Percentiles rank a stretch among this genome's conserved stretches.
Conservation (phyloP, 2,329 filamentous ascomycete genomes). For the Colletotrichum shisoi region DNA sequence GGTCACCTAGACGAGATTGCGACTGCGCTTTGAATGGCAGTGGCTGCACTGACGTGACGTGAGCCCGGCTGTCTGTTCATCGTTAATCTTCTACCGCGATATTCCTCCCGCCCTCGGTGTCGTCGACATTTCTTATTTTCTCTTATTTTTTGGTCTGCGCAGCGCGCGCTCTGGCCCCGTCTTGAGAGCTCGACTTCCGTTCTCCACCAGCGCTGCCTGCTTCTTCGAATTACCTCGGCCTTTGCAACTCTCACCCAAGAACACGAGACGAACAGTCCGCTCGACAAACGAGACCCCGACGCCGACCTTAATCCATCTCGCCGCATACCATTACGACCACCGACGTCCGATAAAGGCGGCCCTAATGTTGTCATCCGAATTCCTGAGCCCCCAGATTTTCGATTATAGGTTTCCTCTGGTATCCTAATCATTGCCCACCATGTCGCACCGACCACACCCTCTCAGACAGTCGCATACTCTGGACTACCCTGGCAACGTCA, state of each 20-base stretch:
- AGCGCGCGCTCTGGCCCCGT: constrained; percentile 27
- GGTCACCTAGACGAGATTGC: constrained; percentile 38
- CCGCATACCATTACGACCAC: constrained; percentile 17
- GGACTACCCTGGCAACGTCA: constrained; percentile 57
- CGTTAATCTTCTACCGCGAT: constrained; percentile 18
- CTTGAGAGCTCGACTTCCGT: constrained; percentile 19
- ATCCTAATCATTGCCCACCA: constrained; percentile 47
- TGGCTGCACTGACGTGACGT: constrained; percentile 30
- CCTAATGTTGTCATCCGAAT: constrained; percentile 45
- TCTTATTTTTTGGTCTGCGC: constrained; percentile 30
- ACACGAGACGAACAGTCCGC: constrained; percentile 9
- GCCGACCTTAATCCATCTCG: constrained; percentile 26
- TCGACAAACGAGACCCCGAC: constrained; percentile 18
- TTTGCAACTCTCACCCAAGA: constrained; percentile 17
- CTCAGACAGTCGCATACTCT: constrained; percentile 64
- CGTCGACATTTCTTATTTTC: constrained; percentile 11
- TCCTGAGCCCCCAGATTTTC: constrained; percentile 40
- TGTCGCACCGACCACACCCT: constrained; percentile 66
- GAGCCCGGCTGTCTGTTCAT: constrained; percentile 15
- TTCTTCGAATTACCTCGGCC: constrained; percentile 22
- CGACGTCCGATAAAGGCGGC: constrained; percentile 35
- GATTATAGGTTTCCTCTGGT: constrained; percentile 42
- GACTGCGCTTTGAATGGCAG: constrained; percentile 29
- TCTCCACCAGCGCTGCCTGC: constrained; percentile 20
- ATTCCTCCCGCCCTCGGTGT: constrained; percentile 17